These are phyloP conservation scores for Oropetium thomaeum DNA, from an alignment of 176 grass and related monocot species.

Conservation along the genomic window DNA sequence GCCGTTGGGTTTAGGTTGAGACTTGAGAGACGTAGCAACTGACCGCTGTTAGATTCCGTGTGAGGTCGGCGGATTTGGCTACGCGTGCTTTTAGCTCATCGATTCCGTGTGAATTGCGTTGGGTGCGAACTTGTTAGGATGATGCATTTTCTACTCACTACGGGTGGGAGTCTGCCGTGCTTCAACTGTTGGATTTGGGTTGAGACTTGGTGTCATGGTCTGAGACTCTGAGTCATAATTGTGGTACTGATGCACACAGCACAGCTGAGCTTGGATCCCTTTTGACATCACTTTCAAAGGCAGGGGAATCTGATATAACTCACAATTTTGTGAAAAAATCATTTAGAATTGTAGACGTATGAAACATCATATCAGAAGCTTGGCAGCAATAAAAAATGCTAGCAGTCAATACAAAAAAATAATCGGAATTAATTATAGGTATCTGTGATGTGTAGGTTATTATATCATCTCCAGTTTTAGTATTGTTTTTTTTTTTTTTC, in stretches of 20 bases:
- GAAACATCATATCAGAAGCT: background rate
- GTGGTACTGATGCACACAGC: background rate
- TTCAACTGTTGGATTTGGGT: slow-evolving; percentile 10
- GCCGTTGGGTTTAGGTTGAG: background rate
- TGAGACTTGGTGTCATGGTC: background rate
- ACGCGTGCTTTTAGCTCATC: slow-evolving; percentile 1
- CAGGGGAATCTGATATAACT: no score
- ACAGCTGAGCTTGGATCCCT: background rate
- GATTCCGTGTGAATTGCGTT: background rate
- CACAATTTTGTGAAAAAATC: no score
- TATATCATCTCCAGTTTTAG: background rate
- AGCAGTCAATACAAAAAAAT: background rate
- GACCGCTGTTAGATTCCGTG: slow-evolving; percentile 20
- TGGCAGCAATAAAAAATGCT: background rate
- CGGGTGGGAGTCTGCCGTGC: background rate
- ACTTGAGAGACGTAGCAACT: background rate
- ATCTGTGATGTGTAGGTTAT: background rate
- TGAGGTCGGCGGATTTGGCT: background rate
- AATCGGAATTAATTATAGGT: background rate
- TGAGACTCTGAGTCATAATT: background rate
- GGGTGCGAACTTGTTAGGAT: background rate
- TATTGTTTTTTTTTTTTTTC: background rate
- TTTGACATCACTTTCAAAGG: background rate
- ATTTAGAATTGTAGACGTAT: background rate
- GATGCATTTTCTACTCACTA: background rate